A percentile compares a stretch with the other conserved stretches of the same genome.
These are phyloP conservation scores for Yarrowia porcina DNA, from an alignment of 805 yeast genomes.

Conservation along the genomic window DNA sequence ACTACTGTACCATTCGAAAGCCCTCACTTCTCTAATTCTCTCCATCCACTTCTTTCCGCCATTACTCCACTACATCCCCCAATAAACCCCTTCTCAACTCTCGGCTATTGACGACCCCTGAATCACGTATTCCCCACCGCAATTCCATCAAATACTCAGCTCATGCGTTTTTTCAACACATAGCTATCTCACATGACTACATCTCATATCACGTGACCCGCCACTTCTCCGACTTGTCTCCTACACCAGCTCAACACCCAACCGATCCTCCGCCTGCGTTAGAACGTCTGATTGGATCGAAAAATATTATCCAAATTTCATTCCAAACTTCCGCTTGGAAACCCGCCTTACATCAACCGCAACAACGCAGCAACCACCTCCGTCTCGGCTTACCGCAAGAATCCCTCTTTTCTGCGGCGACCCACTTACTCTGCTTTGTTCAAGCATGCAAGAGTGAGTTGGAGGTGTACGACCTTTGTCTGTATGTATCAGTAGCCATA, in stretches of 20 bases:
- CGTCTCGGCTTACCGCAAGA: neutral
- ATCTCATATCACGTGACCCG: neutral
- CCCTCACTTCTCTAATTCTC: too few relatives aligned
- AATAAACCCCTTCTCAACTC: too few relatives aligned
- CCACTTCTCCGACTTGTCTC: too few relatives aligned
- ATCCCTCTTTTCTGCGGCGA: neutral
- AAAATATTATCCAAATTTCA: too few relatives aligned
- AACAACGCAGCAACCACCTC: neutral
- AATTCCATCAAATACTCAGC: neutral
- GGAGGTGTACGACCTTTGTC: too few relatives aligned
- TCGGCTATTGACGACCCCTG: too few relatives aligned
- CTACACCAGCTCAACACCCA: neutral
- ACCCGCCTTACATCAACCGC: neutral
- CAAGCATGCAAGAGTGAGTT: neutral
- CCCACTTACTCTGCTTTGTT: neutral
- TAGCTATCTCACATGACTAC: neutral
- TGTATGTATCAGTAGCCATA: neutral
- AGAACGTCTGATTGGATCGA: neutral
- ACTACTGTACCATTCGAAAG: too few relatives aligned
- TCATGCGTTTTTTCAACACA: too few relatives aligned
- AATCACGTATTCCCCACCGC: too few relatives aligned
- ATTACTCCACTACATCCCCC: too few relatives aligned
- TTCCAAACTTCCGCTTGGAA: too few relatives aligned
- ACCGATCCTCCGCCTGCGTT: neutral
- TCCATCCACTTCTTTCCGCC: too few relatives aligned